Conservation (phyloP, 2,329 filamentous ascomycete genomes). For the Arthroderma sp. region DNA sequence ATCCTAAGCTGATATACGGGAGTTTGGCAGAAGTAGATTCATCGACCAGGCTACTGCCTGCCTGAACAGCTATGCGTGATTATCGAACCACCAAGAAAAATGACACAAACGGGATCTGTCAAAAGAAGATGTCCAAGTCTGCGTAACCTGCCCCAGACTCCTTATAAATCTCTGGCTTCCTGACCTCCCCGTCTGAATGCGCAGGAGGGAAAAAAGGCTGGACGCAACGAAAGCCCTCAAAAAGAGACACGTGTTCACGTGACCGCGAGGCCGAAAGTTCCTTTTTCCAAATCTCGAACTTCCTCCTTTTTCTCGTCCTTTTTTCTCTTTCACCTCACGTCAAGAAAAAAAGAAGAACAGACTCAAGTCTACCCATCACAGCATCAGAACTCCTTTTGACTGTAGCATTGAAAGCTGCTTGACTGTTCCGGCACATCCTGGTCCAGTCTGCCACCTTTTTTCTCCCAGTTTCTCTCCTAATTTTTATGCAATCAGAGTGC, state of each 20-base stretch:
- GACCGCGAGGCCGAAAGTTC: neutral
- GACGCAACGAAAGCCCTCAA: no score
- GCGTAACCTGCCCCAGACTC: no score
- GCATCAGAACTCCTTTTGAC: neutral
- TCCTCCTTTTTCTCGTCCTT: neutral
- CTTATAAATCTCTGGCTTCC: no score
- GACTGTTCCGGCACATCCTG: conserved; percentile 43
- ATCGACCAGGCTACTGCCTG: neutral
- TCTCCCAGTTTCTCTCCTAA: conserved; percentile 23
- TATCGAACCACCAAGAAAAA: neutral
- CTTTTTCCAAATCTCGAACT: no score
- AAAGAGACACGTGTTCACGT: conserved; percentile 3
- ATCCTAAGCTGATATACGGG: neutral
- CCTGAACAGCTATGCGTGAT: neutral
- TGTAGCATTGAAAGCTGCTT: conserved; percentile 6
- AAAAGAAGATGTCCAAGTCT: no score
- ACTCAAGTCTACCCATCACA: neutral
- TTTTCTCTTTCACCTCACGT: neutral
- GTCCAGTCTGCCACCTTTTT: conserved; percentile 42
- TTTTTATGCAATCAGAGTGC: conserved; percentile 57
- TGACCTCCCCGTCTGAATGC: no score
- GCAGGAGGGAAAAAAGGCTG: no score
- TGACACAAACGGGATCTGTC: neutral
- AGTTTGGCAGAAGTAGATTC: neutral
- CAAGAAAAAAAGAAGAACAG: no score